Evolutionary conservation across 257 asterid genomes (phyloP), one percentile per base, ranked within the genome.

Genomic region (Solanum dulcamara): DNA sequence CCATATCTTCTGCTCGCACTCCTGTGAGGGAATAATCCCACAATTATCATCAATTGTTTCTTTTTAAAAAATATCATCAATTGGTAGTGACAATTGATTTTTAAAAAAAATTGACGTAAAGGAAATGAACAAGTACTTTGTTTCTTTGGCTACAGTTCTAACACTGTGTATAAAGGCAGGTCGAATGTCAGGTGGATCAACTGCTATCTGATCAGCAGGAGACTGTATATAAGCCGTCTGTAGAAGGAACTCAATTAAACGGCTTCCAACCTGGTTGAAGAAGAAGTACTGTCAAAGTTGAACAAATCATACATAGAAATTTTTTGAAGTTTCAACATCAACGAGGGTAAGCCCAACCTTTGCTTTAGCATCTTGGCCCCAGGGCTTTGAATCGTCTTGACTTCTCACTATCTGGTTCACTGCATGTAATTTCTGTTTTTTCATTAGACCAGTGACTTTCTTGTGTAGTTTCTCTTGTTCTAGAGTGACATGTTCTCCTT

Each of bases 221-320:
- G 95, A 84, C 88, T 94, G 99, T 83, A 96, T 93, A 86, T 91
- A 94, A 70, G 99, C 99, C 37, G 98, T 95, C 88, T 93, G 91
- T 88, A 97, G 84, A 83, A 97, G 90, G 90, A 97, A 88, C 51
- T 97, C 98, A 90, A 97, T 89, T 84, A 97, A 94, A 88, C 79
- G 98, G 88, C 97, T 89, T 46, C 99, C 99, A 85, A 97, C 94
- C 99, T 96, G 94, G 88, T 83, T 89, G 88, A 80, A 48, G 60
- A 67, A 87, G 46, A 67, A 70, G 62, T 82, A 26, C 33, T 4
- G 62, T 20, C 53, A 68, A 50, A 46, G 10, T 35, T 46, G 50
- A 83, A 33, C 28, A 83, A 12, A 42, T 67, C 68, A 77, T 48
- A 46, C 13, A 68, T 15, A 67, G 51, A 81, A 37, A 13, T 2